Base-by-base conservation (phyloP, 2,329 filamentous ascomycete genomes). In the Ascochyta lentis region DNA sequence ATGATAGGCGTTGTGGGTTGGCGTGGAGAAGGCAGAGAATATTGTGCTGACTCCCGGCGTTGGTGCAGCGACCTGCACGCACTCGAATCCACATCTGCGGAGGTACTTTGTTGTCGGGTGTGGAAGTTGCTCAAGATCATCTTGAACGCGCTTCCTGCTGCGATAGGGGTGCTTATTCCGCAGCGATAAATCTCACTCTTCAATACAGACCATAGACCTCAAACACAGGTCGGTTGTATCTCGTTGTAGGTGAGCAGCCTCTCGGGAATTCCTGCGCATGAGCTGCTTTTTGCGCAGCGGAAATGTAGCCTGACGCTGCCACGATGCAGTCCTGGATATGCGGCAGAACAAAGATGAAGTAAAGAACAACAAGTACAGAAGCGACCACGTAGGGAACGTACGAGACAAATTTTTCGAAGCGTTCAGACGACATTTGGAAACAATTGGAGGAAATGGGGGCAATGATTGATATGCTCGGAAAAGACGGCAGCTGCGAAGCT, bases 191-290 rank as follows among this genome's bases (percentile, higher is more conserved):
- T 4, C 4, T 49, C 42, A 38, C 33, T 9, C 31, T 44, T 56
- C 40, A 57, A 39, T 83, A 76, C 65, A 82, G 74, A n/a, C 78
- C 83, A 48, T 57, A 57, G 13, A 57, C 44, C 54, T 57, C 54
- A 29, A 57, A 57, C 1, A 49, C 54, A 3, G 54, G 54, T 9
- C 54, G 49, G 16, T 57, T 57, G 35, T 57, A 57, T 52, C 54
- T 42, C 9, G 49, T 52, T 16, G 40, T 29, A 16, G 54, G 49
- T 4, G 48, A 37, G 37, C 49, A 57, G 10, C 54, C 54, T 49
- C 44, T 52, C 6, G 54, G 54, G 16, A 57, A 57, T 19, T 57
- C 54, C 19, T 57, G 54, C 6, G 54, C 43, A 52, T 57, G 54
- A 37, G 49, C 54, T 48, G 44, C 49, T 34, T 33, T 48, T 49